Evolutionary conservation across 208 protist genomes (phyloP).

Genomic region (Phytomonas sp.): DNA sequence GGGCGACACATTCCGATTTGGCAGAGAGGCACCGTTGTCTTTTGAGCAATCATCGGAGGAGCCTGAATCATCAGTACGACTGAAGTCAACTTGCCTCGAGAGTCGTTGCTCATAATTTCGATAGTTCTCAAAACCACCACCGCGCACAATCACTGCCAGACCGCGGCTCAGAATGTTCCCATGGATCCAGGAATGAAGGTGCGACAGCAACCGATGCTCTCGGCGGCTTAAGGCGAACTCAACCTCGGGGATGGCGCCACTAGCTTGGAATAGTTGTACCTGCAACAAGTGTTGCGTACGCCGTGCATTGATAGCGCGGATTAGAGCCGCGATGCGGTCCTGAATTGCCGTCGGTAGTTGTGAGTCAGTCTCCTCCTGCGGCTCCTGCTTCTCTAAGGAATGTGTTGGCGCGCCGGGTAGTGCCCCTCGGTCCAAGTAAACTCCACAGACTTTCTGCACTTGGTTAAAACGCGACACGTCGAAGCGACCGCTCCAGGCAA

Average conservation of each 20-base stretch:
- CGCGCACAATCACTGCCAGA: constrained; percentile 57
- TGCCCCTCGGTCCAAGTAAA: constrained; percentile 24
- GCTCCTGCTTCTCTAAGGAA: background rate
- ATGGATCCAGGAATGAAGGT: constrained; percentile 39
- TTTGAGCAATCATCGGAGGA: background rate
- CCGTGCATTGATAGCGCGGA: constrained; percentile 40
- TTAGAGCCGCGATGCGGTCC: constrained; percentile 27
- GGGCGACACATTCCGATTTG: background rate
- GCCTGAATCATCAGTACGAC: background rate
- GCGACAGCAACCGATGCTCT: constrained; percentile 31
- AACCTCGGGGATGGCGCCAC: constrained; percentile 50
- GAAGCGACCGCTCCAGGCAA: constrained; percentile 80
- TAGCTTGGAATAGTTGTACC: constrained; percentile 59
- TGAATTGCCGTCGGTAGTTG: constrained; percentile 21
- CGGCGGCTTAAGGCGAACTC: constrained; percentile 47
- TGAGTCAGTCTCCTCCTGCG: background rate
- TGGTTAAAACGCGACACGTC: constrained; percentile 54
- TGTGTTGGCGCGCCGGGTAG: background rate
- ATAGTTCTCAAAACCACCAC: constrained; percentile 7
- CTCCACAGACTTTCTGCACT: constrained; percentile 74
- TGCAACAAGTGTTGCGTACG: constrained; percentile 35
- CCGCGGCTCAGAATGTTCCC: constrained; percentile 28
- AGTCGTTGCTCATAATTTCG: background rate
- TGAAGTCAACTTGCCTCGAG: background rate
- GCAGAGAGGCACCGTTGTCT: background rate